These are phyloP conservation scores for Calonectria fujianensis DNA, from an alignment of 2,329 filamentous ascomycete genomes.

Conservation along the genomic window DNA sequence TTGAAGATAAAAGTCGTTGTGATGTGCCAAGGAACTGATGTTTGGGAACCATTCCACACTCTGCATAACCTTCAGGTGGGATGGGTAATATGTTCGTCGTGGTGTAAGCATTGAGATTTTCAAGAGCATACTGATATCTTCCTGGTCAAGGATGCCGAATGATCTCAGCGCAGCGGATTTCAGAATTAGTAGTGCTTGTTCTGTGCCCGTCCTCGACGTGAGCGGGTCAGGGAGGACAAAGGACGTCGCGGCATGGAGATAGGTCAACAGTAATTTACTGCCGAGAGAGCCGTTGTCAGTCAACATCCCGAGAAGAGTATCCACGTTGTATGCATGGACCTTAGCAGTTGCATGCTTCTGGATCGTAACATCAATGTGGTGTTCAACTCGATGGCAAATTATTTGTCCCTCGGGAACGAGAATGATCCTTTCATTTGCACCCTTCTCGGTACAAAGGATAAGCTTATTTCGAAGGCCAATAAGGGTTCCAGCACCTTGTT, in stretches of 20 bases:
- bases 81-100: constrained; percentile 67
- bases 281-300: constrained; percentile 69
- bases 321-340: constrained; percentile 68
- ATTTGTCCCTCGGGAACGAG: constrained; percentile 62
- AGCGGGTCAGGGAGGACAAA: constrained; percentile 70
- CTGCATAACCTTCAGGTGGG: constrained; percentile 65
- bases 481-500: constrained; percentile 41
- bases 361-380: background rate
- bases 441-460: constrained; percentile 58
- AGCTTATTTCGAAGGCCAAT: constrained; percentile 58
- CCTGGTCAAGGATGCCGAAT: background rate
- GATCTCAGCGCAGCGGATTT: constrained; percentile 65
- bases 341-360: background rate
- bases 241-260: constrained; percentile 74
- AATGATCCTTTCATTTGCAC: constrained; percentile 57
- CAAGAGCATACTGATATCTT: background rate
- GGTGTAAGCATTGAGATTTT: constrained; percentile 32
- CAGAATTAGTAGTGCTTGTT: constrained; percentile 71
- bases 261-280: constrained; percentile 70
- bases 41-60: constrained; percentile 63
- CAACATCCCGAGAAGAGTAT: constrained; percentile 69
- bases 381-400: background rate
- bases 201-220: constrained; percentile 70
- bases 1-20: constrained; percentile 61
- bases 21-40: constrained; percentile 66